These are phyloP conservation scores for Rubia yunnanensis DNA, from an alignment of 257 asterid genomes.

Conservation along the genomic window DNA sequence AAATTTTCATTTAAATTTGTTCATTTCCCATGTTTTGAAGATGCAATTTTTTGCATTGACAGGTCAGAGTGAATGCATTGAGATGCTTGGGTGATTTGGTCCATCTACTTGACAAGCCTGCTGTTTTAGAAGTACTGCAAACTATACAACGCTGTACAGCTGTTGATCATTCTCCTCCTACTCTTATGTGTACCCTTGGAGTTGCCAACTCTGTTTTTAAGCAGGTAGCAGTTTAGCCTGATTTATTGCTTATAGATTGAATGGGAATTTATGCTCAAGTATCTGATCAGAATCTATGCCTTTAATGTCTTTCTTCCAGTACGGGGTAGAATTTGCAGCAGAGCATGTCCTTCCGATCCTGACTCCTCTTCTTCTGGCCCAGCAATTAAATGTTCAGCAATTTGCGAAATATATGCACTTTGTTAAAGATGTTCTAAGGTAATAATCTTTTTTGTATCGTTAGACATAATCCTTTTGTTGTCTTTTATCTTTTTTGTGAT, in stretches of 20 bases:
- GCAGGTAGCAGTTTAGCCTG: constrained; percentile 48
- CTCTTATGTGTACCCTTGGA: constrained; percentile 98
- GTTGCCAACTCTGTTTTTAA: constrained; percentile 80
- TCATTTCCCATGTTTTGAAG: background rate
- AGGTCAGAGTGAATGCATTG: constrained; percentile 98
- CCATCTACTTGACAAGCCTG: constrained; percentile 71
- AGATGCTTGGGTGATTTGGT: constrained; percentile 84
- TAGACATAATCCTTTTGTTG: background rate
- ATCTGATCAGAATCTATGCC: background rate
- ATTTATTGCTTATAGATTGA: background rate
- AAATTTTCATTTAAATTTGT: background rate
- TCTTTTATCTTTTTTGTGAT: background rate
- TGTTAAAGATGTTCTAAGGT: constrained; percentile 90
- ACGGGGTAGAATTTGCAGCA: constrained; percentile 81
- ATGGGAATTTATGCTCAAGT: background rate
- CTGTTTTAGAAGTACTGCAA: constrained; percentile 70
- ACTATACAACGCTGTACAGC: constrained; percentile 92
- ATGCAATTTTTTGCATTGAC: constrained; percentile 19
- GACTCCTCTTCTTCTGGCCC: constrained; percentile 79
- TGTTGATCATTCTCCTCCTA: constrained; percentile 98
- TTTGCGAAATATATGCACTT: constrained; percentile 94
- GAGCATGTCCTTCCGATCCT: constrained; percentile 87
- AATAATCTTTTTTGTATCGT: constrained; percentile 15
- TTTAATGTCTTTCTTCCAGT: constrained; percentile 40
- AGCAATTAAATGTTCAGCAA: constrained; percentile 94